phyloP scores from a whole-genome alignment of 176 grass and related monocot genomes.

The Ensete ventricosum region DNA sequence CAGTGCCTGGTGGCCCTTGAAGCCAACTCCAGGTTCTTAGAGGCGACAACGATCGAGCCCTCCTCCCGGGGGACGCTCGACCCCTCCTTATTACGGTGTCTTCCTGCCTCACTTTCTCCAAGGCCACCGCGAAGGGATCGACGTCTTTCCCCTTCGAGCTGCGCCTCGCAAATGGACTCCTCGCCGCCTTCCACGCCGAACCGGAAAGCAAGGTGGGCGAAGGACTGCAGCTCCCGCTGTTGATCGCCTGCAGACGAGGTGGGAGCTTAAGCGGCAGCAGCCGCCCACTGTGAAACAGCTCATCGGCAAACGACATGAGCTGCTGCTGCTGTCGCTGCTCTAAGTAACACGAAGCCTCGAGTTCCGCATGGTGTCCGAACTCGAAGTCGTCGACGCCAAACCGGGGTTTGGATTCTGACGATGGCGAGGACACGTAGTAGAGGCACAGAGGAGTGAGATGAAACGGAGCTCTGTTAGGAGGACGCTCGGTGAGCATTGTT shows the following conservation, averaged over 20 bases:
- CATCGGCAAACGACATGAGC: conserved; percentile 17
- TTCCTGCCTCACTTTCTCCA: conserved; percentile 30
- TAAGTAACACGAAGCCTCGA: not conserved
- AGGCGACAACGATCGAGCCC: conserved; percentile 29
- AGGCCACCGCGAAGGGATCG: conserved; percentile 31
- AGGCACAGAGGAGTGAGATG: conserved; percentile 17
- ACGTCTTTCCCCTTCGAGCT: conserved; percentile 12
- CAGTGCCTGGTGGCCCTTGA: too few species aligned
- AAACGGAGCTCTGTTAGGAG: conserved; percentile 9
- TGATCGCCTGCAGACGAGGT: conserved; percentile 11
- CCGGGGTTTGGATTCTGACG: not conserved
- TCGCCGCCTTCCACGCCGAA: not conserved
- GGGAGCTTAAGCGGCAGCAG: conserved; percentile 32
- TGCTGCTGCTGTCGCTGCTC: not conserved
- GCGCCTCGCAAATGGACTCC: conserved; percentile 10
- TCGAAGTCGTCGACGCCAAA: conserved; percentile 10
- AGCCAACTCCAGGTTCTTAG: conserved; percentile 23
- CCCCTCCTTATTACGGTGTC: not conserved
- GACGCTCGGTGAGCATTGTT: not conserved
- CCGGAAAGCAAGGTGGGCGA: conserved; percentile 13
- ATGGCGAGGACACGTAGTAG: conserved; percentile 9
- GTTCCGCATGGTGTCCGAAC: conserved; percentile 9
- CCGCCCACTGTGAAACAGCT: conserved; percentile 21
- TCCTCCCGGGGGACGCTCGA: conserved; percentile 11
- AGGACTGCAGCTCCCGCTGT: not conserved